phyloP scores from a whole-genome alignment of 129 eudicot genomes.

The Silybum marianum region DNA sequence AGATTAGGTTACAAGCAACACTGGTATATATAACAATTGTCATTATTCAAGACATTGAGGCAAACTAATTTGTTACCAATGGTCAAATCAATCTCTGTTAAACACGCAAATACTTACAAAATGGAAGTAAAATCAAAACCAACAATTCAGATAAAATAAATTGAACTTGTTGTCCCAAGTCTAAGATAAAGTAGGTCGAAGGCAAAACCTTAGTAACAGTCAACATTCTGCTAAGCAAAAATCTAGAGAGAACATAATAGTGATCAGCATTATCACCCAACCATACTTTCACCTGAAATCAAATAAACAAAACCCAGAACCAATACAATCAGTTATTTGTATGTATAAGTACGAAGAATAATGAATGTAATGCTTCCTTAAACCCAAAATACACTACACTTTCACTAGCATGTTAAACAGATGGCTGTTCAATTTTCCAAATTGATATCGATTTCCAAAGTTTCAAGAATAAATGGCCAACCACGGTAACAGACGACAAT shows the following conservation, averaged over 20 bases:
- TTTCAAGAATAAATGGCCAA: neutral
- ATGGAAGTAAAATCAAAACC: neutral
- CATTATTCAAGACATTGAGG: conserved; percentile 15
- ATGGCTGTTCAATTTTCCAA: neutral
- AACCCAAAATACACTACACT: neutral
- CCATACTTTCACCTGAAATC: conserved; percentile 91
- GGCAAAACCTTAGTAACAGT: conserved; percentile 86
- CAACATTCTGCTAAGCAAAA: conserved; percentile 95
- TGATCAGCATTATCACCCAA: conserved; percentile 98
- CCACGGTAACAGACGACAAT: neutral
- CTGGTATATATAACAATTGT: conserved; percentile 3
- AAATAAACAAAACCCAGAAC: neutral
- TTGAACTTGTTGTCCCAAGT: conserved; percentile 3
- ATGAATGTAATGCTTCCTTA: neutral
- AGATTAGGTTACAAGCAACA: conserved; percentile 19
- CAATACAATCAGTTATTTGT: neutral
- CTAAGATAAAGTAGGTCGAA: neutral
- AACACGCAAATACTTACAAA: neutral
- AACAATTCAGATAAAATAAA: neutral
- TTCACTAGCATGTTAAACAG: neutral
- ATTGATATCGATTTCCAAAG: neutral
- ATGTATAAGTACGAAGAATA: neutral
- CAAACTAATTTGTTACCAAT: neutral
- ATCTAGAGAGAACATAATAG: conserved; percentile 93
- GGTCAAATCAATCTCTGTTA: neutral